These are phyloP conservation scores for Sclerotinia borealis DNA, from an alignment of 2,329 filamentous ascomycete species.

Conservation along the genomic window DNA sequence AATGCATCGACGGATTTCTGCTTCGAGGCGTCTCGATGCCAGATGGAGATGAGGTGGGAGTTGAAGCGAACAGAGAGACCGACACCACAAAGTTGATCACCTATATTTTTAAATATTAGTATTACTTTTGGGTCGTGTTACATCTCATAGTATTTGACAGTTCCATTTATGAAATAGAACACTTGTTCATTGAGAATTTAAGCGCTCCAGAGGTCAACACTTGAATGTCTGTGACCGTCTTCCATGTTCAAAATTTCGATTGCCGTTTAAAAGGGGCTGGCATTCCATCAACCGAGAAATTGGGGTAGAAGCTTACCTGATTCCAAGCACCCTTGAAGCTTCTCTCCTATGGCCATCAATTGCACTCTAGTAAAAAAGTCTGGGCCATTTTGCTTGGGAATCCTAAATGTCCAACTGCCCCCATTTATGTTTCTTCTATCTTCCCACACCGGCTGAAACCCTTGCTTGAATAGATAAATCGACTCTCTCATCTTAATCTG, in stretches of 20 bases:
- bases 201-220: not conserved
- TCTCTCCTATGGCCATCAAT: conserved; percentile 76
- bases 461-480: conserved; percentile 73
- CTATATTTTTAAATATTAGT: conserved; percentile 40
- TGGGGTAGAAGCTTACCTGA: conserved; percentile 45
- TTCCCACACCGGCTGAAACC: conserved; percentile 73
- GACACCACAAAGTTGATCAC: conserved; percentile 83
- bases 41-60: conserved; percentile 80
- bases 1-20: conserved; percentile 71
- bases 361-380: conserved; percentile 79
- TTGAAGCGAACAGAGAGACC: conserved; percentile 85
- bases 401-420: conserved; percentile 87
- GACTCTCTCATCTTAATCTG: conserved; percentile 72
- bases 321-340: conserved; percentile 67
- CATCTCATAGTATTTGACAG: not conserved
- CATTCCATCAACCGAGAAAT: not conserved
- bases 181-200: not conserved
- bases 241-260: not conserved
- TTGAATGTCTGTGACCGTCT: not conserved
- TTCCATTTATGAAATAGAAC: not conserved
- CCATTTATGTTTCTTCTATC: conserved; percentile 81
- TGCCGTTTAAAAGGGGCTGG: not conserved
- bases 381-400: conserved; percentile 66
- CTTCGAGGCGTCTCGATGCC: conserved; percentile 85
- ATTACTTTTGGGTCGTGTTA: not conserved